Base-by-base conservation (phyloP, 2,329 filamentous ascomycete genomes). In the Fusarium subglutinans region DNA sequence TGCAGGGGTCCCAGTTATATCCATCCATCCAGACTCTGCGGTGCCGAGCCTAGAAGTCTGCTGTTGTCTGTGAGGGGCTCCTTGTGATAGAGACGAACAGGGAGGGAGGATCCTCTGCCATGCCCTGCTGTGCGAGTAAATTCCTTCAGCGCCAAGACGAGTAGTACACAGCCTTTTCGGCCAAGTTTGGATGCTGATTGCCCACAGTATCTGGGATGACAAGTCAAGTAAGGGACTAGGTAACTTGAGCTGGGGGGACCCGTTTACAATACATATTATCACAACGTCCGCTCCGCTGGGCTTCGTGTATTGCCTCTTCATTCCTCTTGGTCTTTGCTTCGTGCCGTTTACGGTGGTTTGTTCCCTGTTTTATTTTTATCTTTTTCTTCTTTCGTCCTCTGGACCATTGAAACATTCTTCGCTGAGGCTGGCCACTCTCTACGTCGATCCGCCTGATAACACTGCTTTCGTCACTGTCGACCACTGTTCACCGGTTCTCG, bases 201-300 rank as follows among this genome's bases (percentile, higher is more conserved):
- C 22, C 58, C 62, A 54, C 53, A 40, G 28, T 38, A 20, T 51
- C 51, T 63, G 41, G 45, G 65, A 44, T 67, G 62, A 48, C 18
- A 69, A 38, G 63, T 53, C 37, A 35, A 35, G 66, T 53, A 50
- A 64, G 62, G 33, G 50, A 53, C 50, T 54, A 24, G 24, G 24
- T 24, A 54, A 54, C 24, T 51, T 20, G 35, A 38, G 43, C 51
- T 38, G 45, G 50, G 28, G 54, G 22, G 12, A 20, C 35, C 48
- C 55, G 56, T 75, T 66, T 69, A 73, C 40, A 33, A 33, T 57
- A 55, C 70, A 76, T 78, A 77, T 77, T 78, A 77, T 78, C 74
- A 74, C 64, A 48, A 70, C 73, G 61, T 66, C 70, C 70, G 74
- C 76, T 71, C 76, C 59, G 43, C 24, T 58, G 41, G 56, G 24